These are phyloP conservation scores for Taphrina wiesneri DNA, from an alignment of 1,139 yeast genomes.

Conservation along the genomic window DNA sequence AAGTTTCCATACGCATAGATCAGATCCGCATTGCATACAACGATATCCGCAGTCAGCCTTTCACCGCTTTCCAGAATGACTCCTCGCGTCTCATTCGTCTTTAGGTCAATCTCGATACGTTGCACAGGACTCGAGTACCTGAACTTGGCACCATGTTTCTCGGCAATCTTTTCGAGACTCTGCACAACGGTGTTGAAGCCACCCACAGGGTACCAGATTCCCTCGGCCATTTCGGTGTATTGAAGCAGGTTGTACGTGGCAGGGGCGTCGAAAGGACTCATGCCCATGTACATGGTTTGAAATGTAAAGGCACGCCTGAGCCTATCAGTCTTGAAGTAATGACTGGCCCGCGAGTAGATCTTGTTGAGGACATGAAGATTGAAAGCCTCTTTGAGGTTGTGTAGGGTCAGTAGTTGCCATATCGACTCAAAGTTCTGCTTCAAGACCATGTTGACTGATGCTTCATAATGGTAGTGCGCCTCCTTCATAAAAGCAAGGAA, in stretches of 20 bases:
- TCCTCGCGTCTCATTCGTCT: slow-evolving; percentile 31
- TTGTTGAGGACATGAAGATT: slow-evolving; percentile 31
- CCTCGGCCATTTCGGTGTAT: slow-evolving; percentile 34
- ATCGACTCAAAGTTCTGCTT: slow-evolving; percentile 32
- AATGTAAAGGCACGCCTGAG: slow-evolving; percentile 33
- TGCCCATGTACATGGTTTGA: slow-evolving; percentile 35
- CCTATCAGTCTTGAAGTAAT: slow-evolving; percentile 32
- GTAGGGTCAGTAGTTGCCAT: slow-evolving; percentile 27
- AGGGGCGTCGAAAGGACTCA: slow-evolving; percentile 35
- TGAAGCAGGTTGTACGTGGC: slow-evolving; percentile 35
- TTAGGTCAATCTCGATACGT: slow-evolving; percentile 20
- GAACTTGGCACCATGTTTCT: slow-evolving; percentile 31
- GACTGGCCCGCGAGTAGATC: slow-evolving; percentile 30
- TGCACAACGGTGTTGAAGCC: slow-evolving; percentile 33
- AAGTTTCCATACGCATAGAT: slow-evolving; percentile 29
- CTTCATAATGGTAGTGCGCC: slow-evolving; percentile 34
- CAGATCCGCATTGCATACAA: slow-evolving; percentile 33
- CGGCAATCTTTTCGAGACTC: slow-evolving; percentile 29
- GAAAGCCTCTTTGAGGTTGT: slow-evolving; percentile 21
- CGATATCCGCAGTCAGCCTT: slow-evolving; percentile 22
- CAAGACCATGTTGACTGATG: slow-evolving; percentile 30
- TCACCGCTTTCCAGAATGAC: slow-evolving; percentile 34
- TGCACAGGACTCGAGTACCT: slow-evolving; percentile 26
- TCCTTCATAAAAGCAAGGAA: slow-evolving; percentile 33
- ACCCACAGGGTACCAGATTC: slow-evolving; percentile 34